Base-by-base conservation (phyloP, 371 early-diverging fungal species). In the Mortierella sp. region DNA sequence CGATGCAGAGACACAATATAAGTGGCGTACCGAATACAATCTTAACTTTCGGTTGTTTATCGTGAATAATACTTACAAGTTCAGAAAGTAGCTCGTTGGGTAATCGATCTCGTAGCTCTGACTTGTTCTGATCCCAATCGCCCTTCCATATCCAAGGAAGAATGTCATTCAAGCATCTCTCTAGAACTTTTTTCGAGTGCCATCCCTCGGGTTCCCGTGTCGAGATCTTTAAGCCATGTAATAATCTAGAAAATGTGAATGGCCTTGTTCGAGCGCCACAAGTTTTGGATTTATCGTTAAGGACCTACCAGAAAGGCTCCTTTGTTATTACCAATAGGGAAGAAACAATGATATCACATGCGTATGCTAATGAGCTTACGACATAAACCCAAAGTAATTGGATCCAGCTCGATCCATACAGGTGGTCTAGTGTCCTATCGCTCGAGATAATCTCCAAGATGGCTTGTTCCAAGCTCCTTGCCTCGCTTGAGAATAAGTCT, bases 351-450 rank as follows among this genome's bases (percentile, higher is more conserved):
- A 36, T 24, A 10, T 10, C 43, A 10, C 43, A 10, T 32, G 4
- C 16, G 38, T 60, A 24, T 40, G 8, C 19, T 4, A 16, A 21
- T 11, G 7, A 41, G 2, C 47, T 62, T 62, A 62, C 62, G 15
- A 41, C 28, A 24, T 62, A 62, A 5, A 62, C 47, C 62, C 62
- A 62, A 24, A 41, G 38, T 24, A 62, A 16, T 22, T 62, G 62
- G 7, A 62, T 24, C 62, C 62, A 62, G 13, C 62, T 62, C 3
- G 62, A 62, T 0, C 62, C 62, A 62, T 62, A 62, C 0, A 62
- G 15, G 22, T 62, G 43, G 1, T 62, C 62, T 4, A 41, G 24
- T 24, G 13, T 62, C 21, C 15, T 62, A 4, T 62, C 62, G 6
- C 13, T 62, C 10, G 43, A 5, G 24, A 62, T 24, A 22, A 62